These are phyloP conservation scores for Nakazawaea pomicola DNA, from an alignment of 805 yeast genomes.

Conservation along the genomic window DNA sequence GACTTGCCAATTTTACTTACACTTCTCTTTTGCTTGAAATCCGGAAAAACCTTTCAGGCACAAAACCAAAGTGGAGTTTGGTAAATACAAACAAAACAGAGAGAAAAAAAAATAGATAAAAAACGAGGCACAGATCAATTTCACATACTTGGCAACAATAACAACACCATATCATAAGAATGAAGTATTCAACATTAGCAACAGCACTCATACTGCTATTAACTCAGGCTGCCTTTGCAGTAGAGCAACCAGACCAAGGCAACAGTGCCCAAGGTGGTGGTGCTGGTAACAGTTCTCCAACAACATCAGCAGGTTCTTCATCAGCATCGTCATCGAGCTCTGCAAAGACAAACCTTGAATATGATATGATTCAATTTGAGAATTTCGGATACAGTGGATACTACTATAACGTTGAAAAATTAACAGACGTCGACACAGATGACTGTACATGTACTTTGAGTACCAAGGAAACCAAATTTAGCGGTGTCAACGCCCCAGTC, in stretches of 20 bases:
- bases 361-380: slow-evolving; percentile 39
- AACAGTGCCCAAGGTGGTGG: not conserved
- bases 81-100: not conserved
- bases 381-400: slow-evolving; percentile 55
- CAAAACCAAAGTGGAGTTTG: too few relatives aligned
- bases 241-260: too few relatives aligned
- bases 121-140: too few relatives aligned
- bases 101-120: not conserved
- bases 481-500: slow-evolving; percentile 62
- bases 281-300: not conserved
- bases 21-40: too few relatives aligned
- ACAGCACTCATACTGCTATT: not conserved
- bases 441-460: slow-evolving; percentile 43
- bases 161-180: not conserved
- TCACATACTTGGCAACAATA: not conserved
- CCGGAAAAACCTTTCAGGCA: too few relatives aligned
- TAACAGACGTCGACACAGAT: slow-evolving; percentile 36
- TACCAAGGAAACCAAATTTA: slow-evolving; percentile 32
- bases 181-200: not conserved
- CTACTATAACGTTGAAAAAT: slow-evolving; percentile 40
- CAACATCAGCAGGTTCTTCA: not conserved
- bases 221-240: too few relatives aligned
- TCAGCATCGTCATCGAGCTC: not conserved
- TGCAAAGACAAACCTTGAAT: slow-evolving; percentile 16
- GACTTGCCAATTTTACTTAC: too few relatives aligned